Evolutionary conservation across 140 eudicot genomes (phyloP), one percentile per base, ranked within the genome.

Genomic region (Bidens hawaiensis): DNA sequence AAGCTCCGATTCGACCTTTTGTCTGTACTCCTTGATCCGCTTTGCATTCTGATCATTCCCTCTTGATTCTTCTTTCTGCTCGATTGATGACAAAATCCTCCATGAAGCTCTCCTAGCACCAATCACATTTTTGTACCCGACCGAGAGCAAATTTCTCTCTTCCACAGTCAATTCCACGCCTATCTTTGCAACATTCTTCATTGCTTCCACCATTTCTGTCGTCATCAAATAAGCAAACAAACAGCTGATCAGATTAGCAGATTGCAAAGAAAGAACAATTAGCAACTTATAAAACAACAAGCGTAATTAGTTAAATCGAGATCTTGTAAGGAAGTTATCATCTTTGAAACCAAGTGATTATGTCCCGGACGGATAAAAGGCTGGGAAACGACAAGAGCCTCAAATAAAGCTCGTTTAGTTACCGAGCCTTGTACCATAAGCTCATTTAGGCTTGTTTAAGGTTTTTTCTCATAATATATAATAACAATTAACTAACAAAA

Each of bases 151-250:
- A 70, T 90, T 90, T 75, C 97, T 81, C 77, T 90, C 97, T 70
- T 90, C 97, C 40, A 90, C 88, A 0, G 88, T 90, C 81, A 90
- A 64, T 34, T 90, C 97, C 62, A 77, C 86, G 42, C 86, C 94
- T 70, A 86, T 26, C 30, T 79, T 84, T 4, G 97, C 97, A 43
- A 90, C 83, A 27, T 84, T 84, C 71, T 79, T 90, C 97, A 90
- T 90, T 26, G 97, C 74, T 45, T 83, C 97, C 78, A 90, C 97
- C 97, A 90, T 90, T 73, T 90, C 97, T 88, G 76, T 38, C n/a
- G 31, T 43, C 14, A 76, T 55, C 64, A 75, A 46, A 54, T 43
- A 42, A 47, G 17, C 21, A 53, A 3, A 63, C 42, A 43, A 54
- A 41, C 8, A 41, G 51, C 42, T 1, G 60, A 23, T 14, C 31